Percentiles rank a stretch among this genome's conserved stretches.
phyloP scores from a whole-genome alignment of 345 rosid genomes.

The Ceriops tagal region DNA sequence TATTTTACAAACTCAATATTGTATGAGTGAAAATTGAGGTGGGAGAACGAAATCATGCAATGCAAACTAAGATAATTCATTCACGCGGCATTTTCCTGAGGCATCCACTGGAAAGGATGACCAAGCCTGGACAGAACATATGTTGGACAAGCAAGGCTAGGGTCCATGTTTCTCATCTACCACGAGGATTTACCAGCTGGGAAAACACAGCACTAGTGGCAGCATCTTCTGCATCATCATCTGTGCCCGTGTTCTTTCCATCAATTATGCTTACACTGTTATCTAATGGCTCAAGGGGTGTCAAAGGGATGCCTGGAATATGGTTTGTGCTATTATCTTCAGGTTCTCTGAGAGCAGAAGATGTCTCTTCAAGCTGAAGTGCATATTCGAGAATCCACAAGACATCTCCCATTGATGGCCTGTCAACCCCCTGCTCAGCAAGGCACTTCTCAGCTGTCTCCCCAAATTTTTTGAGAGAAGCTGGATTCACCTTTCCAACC shows the following conservation, averaged over 20 bases:
- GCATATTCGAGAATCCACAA: conserved; percentile 96
- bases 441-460: conserved; percentile 99
- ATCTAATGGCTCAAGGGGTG: conserved; percentile 82
- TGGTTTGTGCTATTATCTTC: conserved; percentile 98
- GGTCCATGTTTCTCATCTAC: conserved; percentile 44
- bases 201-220: conserved; percentile 95
- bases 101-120: conserved; percentile 14
- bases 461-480: conserved; percentile 88
- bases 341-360: conserved; percentile 79
- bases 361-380: conserved; percentile 89
- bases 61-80: conserved; percentile 19
- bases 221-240: conserved; percentile 77
- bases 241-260: conserved; percentile 53
- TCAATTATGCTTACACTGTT: conserved; percentile 78
- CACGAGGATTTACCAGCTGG: conserved; percentile 97
- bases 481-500: conserved; percentile 76
- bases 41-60: conserved; percentile 22
- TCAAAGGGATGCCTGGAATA: conserved; percentile 75
- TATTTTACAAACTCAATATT: conserved; percentile 41
- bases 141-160: conserved; percentile 6
- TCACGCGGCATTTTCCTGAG: conserved; percentile 14
- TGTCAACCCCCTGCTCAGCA: conserved; percentile 85
- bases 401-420: conserved; percentile 99
- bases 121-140: conserved; percentile 13
- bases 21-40: conserved; percentile 23